Evolutionary conservation across 768 basidiomycete genomes (phyloP).

Genomic region (Phanerochaete carnosa): DNA sequence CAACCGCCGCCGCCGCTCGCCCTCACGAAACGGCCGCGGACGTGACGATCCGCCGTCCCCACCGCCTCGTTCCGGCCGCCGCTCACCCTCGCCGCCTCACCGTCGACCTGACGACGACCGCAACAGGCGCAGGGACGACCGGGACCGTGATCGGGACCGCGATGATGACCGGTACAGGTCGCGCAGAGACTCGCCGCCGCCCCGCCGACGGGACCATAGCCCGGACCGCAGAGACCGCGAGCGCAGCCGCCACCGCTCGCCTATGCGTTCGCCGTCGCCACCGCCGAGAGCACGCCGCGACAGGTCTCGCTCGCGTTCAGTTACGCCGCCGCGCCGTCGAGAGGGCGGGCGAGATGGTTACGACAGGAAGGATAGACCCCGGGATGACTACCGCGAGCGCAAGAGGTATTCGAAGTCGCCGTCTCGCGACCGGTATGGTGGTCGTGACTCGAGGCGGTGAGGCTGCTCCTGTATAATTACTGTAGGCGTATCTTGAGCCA

Average conservation of each 20-base stretch:
- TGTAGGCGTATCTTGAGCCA: background rate
- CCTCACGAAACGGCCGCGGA: slow-evolving; percentile 26
- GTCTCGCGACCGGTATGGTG: slow-evolving; percentile 7
- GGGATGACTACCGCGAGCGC: slow-evolving; percentile 9
- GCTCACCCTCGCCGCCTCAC: slow-evolving; percentile 17
- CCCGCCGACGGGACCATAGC: slow-evolving; percentile 19
- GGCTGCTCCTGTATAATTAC: background rate
- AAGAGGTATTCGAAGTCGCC: slow-evolving; percentile 2
- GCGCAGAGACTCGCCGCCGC: slow-evolving; percentile 21
- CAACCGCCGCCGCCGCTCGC: slow-evolving; percentile 26
- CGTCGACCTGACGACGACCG: slow-evolving; percentile 6
- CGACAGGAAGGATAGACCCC: slow-evolving; percentile 6
- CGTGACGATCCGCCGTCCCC: slow-evolving; percentile 33
- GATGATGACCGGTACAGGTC: slow-evolving; percentile 18
- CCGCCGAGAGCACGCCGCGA: slow-evolving; percentile 15
- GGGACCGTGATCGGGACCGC: background rate
- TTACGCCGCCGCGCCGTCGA: slow-evolving; percentile 8
- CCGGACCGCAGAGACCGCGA: slow-evolving; percentile 11
- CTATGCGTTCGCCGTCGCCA: slow-evolving; percentile 18
- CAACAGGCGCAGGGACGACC: slow-evolving; percentile 12
- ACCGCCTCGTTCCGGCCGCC: slow-evolving; percentile 18
- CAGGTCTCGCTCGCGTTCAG: slow-evolving; percentile 11
- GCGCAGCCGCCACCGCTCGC: slow-evolving; percentile 17
- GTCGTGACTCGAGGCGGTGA: slow-evolving; percentile 11
- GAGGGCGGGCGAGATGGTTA: slow-evolving; percentile 6